Base-by-base conservation (phyloP, 1,284 basidiomycete species). In the Abortiporus biennis region DNA sequence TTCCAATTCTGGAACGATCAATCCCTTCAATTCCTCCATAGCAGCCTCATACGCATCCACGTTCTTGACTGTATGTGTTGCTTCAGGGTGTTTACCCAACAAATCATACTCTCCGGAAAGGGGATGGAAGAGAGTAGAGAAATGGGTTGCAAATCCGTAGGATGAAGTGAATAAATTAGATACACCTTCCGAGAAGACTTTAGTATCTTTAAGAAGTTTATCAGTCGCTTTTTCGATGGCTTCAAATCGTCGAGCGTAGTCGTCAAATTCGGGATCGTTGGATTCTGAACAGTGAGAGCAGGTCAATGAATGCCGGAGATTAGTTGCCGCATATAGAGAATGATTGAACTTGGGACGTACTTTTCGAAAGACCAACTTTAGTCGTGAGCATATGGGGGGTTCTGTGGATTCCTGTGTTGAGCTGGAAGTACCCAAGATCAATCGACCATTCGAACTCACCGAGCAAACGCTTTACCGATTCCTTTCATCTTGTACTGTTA, bases 161-260 rank as follows among this genome's bases (percentile, higher is more conserved):
- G 87, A 87, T 22, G 87, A 75, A 3, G 78, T 80, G 58, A 99
- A 82, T 42, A 99, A 79, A 43, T 74, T 93, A 89, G 60, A 45
- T 42, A 95, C 86, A 21, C 84, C 77, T 43, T 98, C 92, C 6
- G 80, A 79, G 66, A 93, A 98, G 4, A 82, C 74, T 54, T 87
- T 88, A 32, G 88, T 83, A 58, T 99, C 94, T 67, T 97, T 97
- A 52, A 92, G 64, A 47, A 99, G 71, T 67, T 94, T 94, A 58
- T 93, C 92, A 0, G 85, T 78, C 12, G 89, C 83, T 44, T 78
- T 68, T 64, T 98, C 92, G 52, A 95, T 72, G 6, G 74, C 64
- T 13, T 76, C 64, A 61, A 95, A 95, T 57, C 87, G 80, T 44
- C 86, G 75, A 48, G 85, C 76, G 54, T 80, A 84, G 45, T 90